phyloP scores from a whole-genome alignment of 768 basidiomycete species.

The Amanita pseudoporphyria region DNA sequence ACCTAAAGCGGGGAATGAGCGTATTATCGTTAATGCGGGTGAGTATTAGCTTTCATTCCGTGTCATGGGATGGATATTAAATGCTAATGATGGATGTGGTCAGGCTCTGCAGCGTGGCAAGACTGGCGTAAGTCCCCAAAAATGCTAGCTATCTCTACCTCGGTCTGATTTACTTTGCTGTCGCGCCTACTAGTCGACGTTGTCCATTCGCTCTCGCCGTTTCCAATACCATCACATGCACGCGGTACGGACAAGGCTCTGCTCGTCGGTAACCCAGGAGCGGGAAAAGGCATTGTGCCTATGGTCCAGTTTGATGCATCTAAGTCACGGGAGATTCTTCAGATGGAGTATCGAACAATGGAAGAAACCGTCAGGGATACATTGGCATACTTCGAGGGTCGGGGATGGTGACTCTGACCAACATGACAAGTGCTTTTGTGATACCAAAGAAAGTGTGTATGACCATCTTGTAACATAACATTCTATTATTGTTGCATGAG shows the following conservation, averaged over 20 bases:
- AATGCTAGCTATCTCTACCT: background rate
- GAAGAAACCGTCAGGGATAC: conserved; percentile 7
- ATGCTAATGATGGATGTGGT: conserved; percentile 9
- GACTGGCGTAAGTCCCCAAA: conserved; percentile 24
- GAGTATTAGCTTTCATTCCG: background rate
- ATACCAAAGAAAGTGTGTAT: too few species aligned
- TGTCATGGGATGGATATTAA: background rate
- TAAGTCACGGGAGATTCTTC: background rate
- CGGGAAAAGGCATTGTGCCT: background rate
- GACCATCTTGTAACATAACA: too few species aligned
- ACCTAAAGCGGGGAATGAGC: conserved; percentile 29
- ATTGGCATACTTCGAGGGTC: too few species aligned
- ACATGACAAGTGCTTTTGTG: too few species aligned
- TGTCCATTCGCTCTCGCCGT: conserved; percentile 18
- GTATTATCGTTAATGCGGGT: conserved; percentile 36
- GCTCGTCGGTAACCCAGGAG: conserved; percentile 13
- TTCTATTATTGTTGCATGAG: background rate
- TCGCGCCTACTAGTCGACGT: conserved; percentile 21
- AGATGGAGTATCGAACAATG: conserved; percentile 1
- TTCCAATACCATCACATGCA: conserved; percentile 13
- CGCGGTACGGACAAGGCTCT: conserved; percentile 13
- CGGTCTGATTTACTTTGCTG: background rate
- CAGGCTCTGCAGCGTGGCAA: conserved; percentile 19
- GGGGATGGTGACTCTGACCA: too few species aligned
- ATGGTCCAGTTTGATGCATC: background rate